These are phyloP conservation scores for Trichodelitschia bisporula DNA, from an alignment of 495 filamentous ascomycete species.

Conservation along the genomic window DNA sequence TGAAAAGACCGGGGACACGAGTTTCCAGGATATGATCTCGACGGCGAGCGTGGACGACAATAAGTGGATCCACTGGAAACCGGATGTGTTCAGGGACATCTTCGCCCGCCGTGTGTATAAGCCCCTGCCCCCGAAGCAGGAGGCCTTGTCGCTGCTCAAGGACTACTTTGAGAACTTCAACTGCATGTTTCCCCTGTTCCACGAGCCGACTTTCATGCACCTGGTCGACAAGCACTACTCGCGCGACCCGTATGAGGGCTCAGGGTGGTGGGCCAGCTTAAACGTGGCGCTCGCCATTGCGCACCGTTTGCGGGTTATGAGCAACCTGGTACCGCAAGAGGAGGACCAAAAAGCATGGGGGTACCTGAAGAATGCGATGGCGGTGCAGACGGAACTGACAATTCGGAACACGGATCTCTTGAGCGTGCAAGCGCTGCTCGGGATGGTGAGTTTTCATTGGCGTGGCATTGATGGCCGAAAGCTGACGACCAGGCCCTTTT, in stretches of 20 bases:
- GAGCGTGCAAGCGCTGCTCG: slow-evolving; percentile 88
- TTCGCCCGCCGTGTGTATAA: slow-evolving; percentile 69
- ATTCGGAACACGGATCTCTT: slow-evolving; percentile 90
- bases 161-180: slow-evolving; percentile 98
- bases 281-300: slow-evolving; percentile 86
- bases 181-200: slow-evolving; percentile 91
- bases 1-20: slow-evolving; percentile 82
- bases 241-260: slow-evolving; percentile 75
- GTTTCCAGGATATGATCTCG: slow-evolving; percentile 91
- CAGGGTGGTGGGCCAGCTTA: slow-evolving; percentile 94
- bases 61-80: slow-evolving; percentile 91
- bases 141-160: slow-evolving; percentile 58
- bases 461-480: not conserved
- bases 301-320: slow-evolving; percentile 84
- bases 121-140: slow-evolving; percentile 54
- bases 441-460: slow-evolving; percentile 36
- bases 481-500: slow-evolving; percentile 42
- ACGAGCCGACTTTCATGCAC: slow-evolving; percentile 95
- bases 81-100: slow-evolving; percentile 82
- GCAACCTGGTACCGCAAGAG: slow-evolving; percentile 66
- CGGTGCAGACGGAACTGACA: slow-evolving; percentile 70
- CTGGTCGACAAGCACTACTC: slow-evolving; percentile 85
- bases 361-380: slow-evolving; percentile 91
- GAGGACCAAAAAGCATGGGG: slow-evolving; percentile 87
- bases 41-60: slow-evolving; percentile 57